Evolutionary conservation across 2,329 filamentous ascomycete species (phyloP), one percentile per base, ranked within the genome.

Genomic region (Ceratocystis diversiconidia): DNA sequence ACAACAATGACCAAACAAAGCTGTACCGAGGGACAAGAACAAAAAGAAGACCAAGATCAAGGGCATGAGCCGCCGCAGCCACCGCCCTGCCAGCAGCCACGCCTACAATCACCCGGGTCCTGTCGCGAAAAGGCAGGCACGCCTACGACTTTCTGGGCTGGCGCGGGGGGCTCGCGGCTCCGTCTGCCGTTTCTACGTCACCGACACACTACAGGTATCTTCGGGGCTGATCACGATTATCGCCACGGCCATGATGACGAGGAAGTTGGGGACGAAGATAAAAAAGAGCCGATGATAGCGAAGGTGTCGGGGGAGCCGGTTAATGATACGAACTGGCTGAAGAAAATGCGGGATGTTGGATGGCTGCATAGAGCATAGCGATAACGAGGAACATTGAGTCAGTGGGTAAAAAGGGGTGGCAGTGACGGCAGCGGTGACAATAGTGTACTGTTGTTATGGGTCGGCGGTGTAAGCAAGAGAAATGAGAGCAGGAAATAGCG

Each of bases 361-460:
- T 59, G 55, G 55, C 55, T 59, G 55, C 55, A 59, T 59, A 30
- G 17, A 59, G 30, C 28, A 59, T 59, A 59, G 55, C 55, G 55
- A 59, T 22, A 30, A 30, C 50, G 50, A 48, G 46, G 46, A 48
- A 48, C 17, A 22, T 50, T 50, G n/a, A 22, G 6, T 19, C 48
- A 22, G 30, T 57, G 10, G 25, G 52, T 12, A 7, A 30, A 28
- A 15, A 22, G 52, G 52, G 52, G 52, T 8, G 19, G 3, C 19
- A 41, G 10, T 25, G n/a, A 19, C n/a, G 19, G 7, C 22, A 2
- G 48, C 8, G 19, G 48, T n/a, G 48, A 28, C 48, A 15, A 52
- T 25, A 52, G 8, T 12, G 12, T 12, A 12, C 10, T 41, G 3
- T 41, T 41, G 17, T 52, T 25, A 25, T 52, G n/a, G n/a, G 22